phyloP scores from a whole-genome alignment of 2,329 filamentous ascomycete species.

The Cladorrhinum sp. region DNA sequence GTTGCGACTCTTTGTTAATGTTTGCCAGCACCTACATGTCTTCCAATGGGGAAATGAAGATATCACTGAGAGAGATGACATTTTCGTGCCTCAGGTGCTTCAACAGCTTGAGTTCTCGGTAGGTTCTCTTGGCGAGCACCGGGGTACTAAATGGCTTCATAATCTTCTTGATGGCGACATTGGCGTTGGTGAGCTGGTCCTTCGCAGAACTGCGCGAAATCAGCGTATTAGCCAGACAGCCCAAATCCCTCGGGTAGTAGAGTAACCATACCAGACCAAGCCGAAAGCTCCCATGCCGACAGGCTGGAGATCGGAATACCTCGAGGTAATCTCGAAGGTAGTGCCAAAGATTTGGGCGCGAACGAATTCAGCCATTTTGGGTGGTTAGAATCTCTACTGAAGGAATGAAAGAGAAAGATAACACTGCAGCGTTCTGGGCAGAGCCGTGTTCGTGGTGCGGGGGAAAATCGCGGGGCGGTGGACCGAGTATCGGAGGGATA shows the following conservation, averaged over 20 bases:
- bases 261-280: constrained; percentile 72
- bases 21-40: constrained; percentile 70
- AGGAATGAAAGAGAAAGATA: background rate
- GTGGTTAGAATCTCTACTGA: constrained; percentile 19
- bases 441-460: background rate
- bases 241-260: background rate
- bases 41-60: constrained; percentile 98
- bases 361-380: constrained; percentile 96
- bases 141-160: constrained; percentile 99
- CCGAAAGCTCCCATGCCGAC: constrained; percentile 99
- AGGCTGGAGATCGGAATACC: constrained; percentile 96
- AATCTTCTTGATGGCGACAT: constrained; percentile 99
- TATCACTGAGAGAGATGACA: constrained; percentile 97
- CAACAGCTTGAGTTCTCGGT: constrained; percentile 93
- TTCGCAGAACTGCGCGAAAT: constrained; percentile 73
- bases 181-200: constrained; percentile 94
- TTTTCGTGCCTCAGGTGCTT: constrained; percentile 98
- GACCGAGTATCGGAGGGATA: background rate
- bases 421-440: background rate
- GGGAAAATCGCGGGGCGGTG: background rate
- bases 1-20: background rate
- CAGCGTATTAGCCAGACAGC: constrained; percentile 18
- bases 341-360: constrained; percentile 99
- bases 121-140: constrained; percentile 94
- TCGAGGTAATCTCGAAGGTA: constrained; percentile 98